Base-by-base conservation (phyloP, 495 filamentous ascomycete species). In the Elaphomyces granulatus region DNA sequence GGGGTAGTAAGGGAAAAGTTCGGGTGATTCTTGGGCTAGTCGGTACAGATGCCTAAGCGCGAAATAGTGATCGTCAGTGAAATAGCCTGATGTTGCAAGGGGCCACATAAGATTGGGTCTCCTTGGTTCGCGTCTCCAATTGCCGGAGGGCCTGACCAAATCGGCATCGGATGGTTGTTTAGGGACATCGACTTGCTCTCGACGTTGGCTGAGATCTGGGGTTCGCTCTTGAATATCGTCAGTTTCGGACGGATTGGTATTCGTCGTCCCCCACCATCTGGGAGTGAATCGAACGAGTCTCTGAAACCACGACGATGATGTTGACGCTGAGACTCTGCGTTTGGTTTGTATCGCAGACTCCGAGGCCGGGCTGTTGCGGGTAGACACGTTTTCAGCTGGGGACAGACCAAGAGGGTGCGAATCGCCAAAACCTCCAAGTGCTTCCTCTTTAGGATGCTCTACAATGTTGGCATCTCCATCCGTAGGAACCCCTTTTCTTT, bases 1-100 rank as follows among this genome's bases (percentile, higher is more conserved):
- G n/a, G 63, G 49, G 34, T 56, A 44, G 38, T 66, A 67, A 17
- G 58, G 53, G 40, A 66, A 63, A 6, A 49, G 56, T 21, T 61
- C 58, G 4, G 65, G 61, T 18, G 45, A 51, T 31, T 44, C 49
- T 48, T 64, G 63, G 37, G 63, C 60, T 41, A 60, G 42, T 42
- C 50, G 58, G 45, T 67, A 64, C 31, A 68, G 43, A 31, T 55
- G 56, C 37, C 59, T 59, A 45, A 68, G 56, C 18, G 54, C 47
- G 14, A 41, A 37, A 44, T 68, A 68, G 42, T 68, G 63, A 9
- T 55, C 59, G 33, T 68, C 51, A n/a, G 58, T 64, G 42, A 68
- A 68, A 47, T 64, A 61, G 15, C 61, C 62, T 31, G 63, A 65
- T 8, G 48, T 40, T 18, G 58, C 49, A 15, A 63, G 46, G 7